A percentile compares a stretch with the other conserved stretches of the same genome.
Evolutionary conservation across 495 filamentous ascomycete genomes (phyloP).

Genomic region (Neurospora sp.): DNA sequence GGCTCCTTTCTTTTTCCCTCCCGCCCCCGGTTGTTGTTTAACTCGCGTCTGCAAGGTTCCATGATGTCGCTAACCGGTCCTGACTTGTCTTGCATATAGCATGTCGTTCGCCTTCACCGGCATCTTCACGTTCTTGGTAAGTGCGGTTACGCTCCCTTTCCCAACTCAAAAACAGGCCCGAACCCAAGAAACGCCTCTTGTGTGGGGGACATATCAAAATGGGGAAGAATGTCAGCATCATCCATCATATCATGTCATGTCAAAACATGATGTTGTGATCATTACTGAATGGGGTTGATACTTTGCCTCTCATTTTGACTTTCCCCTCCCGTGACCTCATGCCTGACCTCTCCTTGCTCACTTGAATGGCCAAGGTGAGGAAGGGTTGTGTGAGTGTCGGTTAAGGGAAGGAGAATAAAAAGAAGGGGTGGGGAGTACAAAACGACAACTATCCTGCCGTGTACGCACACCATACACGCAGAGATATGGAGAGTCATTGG

Average conservation of each 20-base stretch:
- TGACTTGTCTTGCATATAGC: constrained; percentile 30
- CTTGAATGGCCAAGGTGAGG: not conserved
- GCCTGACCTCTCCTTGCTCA: not conserved
- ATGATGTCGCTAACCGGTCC: constrained; percentile 21
- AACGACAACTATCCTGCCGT: not conserved
- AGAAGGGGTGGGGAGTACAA: not conserved
- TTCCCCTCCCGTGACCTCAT: not conserved
- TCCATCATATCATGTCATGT: not conserved
- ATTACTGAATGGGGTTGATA: not conserved
- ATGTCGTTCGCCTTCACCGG: constrained; percentile 71
- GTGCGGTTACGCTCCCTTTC: constrained; percentile 7
- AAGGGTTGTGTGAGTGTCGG: not conserved
- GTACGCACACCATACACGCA: not conserved
- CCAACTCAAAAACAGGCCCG: not conserved
- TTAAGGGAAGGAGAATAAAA: not conserved
- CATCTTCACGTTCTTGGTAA: constrained; percentile 78
- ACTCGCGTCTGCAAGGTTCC: constrained; percentile 4
- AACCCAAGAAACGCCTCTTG: not conserved
- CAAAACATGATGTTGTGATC: not conserved
- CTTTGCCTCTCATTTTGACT: not conserved
- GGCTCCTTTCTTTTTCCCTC: not conserved
- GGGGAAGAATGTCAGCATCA: not conserved
- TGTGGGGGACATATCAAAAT: not conserved
- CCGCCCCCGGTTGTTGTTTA: constrained; percentile 1
- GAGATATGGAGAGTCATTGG: not conserved